These are phyloP conservation scores for Vanrija pseudolonga DNA, from an alignment of 1,284 basidiomycete genomes.

Conservation along the genomic window DNA sequence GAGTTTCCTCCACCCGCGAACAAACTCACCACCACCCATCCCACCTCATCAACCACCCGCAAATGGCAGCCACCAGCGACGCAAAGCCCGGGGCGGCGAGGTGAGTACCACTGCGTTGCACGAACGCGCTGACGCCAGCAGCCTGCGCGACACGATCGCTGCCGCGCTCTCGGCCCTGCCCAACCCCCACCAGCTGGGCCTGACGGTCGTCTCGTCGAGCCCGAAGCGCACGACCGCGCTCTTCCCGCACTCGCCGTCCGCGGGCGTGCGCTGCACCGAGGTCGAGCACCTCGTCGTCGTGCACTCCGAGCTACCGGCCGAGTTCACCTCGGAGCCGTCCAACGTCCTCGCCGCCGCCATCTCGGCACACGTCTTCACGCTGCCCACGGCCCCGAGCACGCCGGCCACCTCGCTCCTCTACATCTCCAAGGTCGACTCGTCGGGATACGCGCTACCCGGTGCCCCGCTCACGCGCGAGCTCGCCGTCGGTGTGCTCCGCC, in stretches of 20 bases:
- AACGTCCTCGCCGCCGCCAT: constrained; percentile 65
- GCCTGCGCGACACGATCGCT: constrained; percentile 64
- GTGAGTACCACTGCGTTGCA: background rate
- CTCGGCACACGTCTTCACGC: constrained; percentile 73
- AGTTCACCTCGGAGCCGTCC: background rate
- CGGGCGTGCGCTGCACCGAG: constrained; percentile 52
- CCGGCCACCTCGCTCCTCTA: constrained; percentile 67
- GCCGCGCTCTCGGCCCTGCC: constrained; percentile 53
- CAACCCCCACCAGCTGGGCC: constrained; percentile 60
- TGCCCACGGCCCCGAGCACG: constrained; percentile 37
- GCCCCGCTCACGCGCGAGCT: constrained; percentile 65
- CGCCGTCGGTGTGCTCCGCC: constrained; percentile 63
- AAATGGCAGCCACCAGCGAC: too few relatives aligned
- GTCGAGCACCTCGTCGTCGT: constrained; percentile 63
- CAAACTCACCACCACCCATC: background rate
- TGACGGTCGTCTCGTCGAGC: constrained; percentile 69
- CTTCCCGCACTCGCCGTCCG: constrained; percentile 64
- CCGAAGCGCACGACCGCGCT: constrained; percentile 62
- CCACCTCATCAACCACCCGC: background rate
- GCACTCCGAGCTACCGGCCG: constrained; percentile 55
- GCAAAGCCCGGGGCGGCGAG: too few relatives aligned
- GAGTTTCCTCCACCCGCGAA: too few relatives aligned
- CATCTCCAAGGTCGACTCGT: constrained; percentile 90
- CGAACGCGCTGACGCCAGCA: constrained; percentile 14
- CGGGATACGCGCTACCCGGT: constrained; percentile 61